Percentiles rank a stretch among this genome's conserved stretches.
These are phyloP conservation scores for Rutidosis leptorrhynchoides DNA, from an alignment of 129 eudicot genomes.

Conservation along the genomic window DNA sequence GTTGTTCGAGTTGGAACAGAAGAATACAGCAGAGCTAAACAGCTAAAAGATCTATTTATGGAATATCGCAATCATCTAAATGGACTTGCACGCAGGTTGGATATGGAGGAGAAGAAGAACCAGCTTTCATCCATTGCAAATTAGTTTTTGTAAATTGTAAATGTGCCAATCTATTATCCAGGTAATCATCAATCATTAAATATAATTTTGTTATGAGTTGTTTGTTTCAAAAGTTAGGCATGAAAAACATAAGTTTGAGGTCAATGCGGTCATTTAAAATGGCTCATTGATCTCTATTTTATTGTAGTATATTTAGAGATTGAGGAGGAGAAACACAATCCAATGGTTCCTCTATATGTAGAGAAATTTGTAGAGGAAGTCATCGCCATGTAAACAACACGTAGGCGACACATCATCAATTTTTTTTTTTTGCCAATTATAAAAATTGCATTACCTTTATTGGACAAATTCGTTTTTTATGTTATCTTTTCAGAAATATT, in stretches of 20 bases:
- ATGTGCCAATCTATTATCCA: constrained; percentile 20
- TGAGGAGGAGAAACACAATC: too few species aligned
- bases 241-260: not conserved
- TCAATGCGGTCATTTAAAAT: not conserved
- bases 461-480: too few species aligned
- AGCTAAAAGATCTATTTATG: constrained; percentile 38
- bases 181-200: constrained; percentile 2
- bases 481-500: too few species aligned
- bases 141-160: constrained; percentile 22
- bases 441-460: too few species aligned
- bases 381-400: too few species aligned
- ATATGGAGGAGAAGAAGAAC: constrained; percentile 37
- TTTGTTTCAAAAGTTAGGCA: constrained; percentile 2
- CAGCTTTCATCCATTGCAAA: not conserved
- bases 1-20: constrained; percentile 50
- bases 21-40: constrained; percentile 49
- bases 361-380: too few species aligned
- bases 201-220: not conserved
- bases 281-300: too few species aligned
- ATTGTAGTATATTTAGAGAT: too few species aligned
- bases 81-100: constrained; percentile 43
- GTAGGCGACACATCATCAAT: too few species aligned
- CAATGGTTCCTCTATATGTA: too few species aligned
- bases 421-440: too few species aligned
- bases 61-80: constrained; percentile 48